Evolutionary conservation across 306 rosid genomes (phyloP).

Genomic region (Prunus kanzakura): DNA sequence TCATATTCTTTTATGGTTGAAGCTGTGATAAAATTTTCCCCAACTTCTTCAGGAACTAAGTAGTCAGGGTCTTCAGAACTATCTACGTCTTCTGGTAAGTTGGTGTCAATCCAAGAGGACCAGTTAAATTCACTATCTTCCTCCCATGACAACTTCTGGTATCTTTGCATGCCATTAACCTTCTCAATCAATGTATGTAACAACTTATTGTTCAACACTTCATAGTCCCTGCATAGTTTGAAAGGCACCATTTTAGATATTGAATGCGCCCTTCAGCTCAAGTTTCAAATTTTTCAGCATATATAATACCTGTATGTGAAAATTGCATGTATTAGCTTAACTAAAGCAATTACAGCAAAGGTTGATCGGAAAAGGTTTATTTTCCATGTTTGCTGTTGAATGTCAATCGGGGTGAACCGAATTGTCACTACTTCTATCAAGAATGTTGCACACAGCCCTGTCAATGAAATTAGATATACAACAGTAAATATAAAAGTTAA

Average conservation of each 20-base stretch:
- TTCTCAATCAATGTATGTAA: conserved; percentile 43
- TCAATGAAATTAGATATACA: background rate
- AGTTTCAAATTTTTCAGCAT: background rate
- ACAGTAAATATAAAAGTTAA: background rate
- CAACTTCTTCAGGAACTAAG: conserved; percentile 46
- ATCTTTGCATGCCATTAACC: conserved; percentile 44
- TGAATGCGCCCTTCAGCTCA: background rate
- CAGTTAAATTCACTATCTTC: conserved; percentile 42
- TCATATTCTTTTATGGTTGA: conserved; percentile 43
- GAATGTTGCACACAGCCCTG: conserved; percentile 64
- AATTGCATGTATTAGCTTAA: conserved; percentile 57
- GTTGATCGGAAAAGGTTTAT: conserved; percentile 37
- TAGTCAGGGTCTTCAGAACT: conserved; percentile 65
- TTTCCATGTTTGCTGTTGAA: conserved; percentile 53
- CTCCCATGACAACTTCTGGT: conserved; percentile 30
- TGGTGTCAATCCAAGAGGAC: conserved; percentile 57
- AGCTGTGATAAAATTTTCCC: conserved; percentile 45
- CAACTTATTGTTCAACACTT: conserved; percentile 61
- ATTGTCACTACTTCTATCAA: conserved; percentile 44
- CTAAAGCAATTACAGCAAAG: conserved; percentile 42
- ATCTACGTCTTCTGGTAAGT: conserved; percentile 61
- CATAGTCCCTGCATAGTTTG: conserved; percentile 56
- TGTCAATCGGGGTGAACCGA: conserved; percentile 29
- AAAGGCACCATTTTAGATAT: conserved; percentile 3
- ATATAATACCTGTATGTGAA: conserved; percentile 62